These are phyloP conservation scores for Aspergillus neoniger DNA, from an alignment of 2,329 filamentous ascomycete species.

Conservation along the genomic window DNA sequence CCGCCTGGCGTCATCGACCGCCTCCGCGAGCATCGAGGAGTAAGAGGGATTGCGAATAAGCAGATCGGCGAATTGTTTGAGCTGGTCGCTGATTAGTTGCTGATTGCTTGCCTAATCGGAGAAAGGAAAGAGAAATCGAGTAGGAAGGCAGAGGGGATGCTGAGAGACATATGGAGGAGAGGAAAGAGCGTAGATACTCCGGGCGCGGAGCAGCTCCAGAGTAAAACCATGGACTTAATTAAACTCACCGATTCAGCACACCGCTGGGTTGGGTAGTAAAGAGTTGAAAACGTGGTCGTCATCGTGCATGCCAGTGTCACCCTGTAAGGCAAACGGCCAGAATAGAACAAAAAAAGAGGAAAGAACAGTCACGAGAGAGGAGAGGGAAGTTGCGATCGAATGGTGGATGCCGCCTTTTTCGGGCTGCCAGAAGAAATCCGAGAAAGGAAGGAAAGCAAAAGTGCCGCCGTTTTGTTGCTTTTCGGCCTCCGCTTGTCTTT, in stretches of 20 bases:
- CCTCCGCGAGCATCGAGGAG: neutral
- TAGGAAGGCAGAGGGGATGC: neutral
- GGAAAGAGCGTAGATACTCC: neutral
- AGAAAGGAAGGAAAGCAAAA: neutral
- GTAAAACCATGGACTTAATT: neutral
- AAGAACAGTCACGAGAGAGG: neutral
- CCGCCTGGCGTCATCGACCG: constrained; percentile 15
- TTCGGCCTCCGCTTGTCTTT: neutral
- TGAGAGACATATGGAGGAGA: neutral
- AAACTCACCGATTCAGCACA: neutral
- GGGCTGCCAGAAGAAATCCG: neutral
- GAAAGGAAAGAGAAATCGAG: neutral
- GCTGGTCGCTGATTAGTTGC: neutral
- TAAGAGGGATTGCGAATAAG: neutral
- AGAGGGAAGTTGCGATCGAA: neutral
- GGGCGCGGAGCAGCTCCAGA: neutral
- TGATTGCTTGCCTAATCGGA: neutral
- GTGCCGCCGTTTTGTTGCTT: neutral
- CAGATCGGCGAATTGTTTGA: neutral
- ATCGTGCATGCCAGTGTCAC: neutral
- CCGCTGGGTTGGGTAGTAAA: neutral
- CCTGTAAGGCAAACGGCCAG: neutral
- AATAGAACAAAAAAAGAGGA: neutral
- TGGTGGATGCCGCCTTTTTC: constrained; percentile 1
- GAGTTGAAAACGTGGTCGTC: neutral